phyloP scores from a whole-genome alignment of 2,329 filamentous ascomycete species.

The Fonsecaea nubica region DNA sequence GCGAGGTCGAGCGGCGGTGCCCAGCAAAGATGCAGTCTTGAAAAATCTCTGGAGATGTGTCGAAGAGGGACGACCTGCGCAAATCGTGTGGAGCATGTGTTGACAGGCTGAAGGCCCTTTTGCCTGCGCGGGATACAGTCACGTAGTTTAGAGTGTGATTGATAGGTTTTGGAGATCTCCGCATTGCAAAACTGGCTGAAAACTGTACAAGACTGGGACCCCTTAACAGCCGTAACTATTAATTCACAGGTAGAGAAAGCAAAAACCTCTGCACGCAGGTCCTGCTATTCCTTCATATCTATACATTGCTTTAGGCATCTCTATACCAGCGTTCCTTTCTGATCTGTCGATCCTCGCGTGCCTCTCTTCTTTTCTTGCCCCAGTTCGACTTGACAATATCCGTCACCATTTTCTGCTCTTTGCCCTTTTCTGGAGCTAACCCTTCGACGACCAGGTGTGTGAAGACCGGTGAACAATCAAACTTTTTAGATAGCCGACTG shows the following conservation, averaged over 20 bases:
- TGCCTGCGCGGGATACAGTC: slow-evolving; percentile 13
- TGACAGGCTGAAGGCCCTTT: slow-evolving; percentile 19
- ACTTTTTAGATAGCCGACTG: slow-evolving; percentile 65
- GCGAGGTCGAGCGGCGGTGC: slow-evolving; percentile 11
- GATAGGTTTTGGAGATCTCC: slow-evolving; percentile 22
- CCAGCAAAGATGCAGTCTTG: slow-evolving; percentile 9
- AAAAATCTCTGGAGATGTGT: slow-evolving; percentile 16
- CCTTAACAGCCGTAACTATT: not conserved
- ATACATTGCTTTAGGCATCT: slow-evolving; percentile 54
- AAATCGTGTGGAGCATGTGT: slow-evolving; percentile 27
- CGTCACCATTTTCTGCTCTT: slow-evolving; percentile 55
- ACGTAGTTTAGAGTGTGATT: slow-evolving; percentile 18
- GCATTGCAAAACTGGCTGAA: not conserved
- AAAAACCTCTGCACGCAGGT: slow-evolving; percentile 1
- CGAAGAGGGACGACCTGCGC: slow-evolving; percentile 19
- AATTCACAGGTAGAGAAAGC: slow-evolving; percentile 2
- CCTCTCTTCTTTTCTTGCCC: slow-evolving; percentile 65
- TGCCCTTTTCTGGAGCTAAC: slow-evolving; percentile 55
- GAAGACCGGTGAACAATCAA: slow-evolving; percentile 68
- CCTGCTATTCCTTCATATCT: slow-evolving; percentile 4
- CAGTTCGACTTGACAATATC: slow-evolving; percentile 65
- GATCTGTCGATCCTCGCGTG: slow-evolving; percentile 65
- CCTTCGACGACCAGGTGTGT: slow-evolving; percentile 65
- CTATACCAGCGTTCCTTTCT: slow-evolving; percentile 67
- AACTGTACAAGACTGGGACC: slow-evolving; percentile 6